These are phyloP conservation scores for Xylaria sp. DNA, from an alignment of 2,329 filamentous ascomycete species.

Conservation along the genomic window DNA sequence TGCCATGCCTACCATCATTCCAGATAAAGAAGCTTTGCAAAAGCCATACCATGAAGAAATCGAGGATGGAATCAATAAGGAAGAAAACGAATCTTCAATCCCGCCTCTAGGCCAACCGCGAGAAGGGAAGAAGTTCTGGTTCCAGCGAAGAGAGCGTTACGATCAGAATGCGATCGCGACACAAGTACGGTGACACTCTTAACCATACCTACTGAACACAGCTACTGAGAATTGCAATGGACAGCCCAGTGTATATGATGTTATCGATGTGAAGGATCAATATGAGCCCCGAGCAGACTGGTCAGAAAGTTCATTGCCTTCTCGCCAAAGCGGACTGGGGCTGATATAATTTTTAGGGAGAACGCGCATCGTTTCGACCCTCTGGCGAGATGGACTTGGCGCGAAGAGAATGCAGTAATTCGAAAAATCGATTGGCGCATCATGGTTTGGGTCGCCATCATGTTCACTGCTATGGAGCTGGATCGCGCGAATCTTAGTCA, in stretches of 20 bases:
- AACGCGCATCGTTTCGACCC: slow-evolving; percentile 52
- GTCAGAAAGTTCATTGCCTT: slow-evolving; percentile 28
- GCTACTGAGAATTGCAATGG: slow-evolving; percentile 34
- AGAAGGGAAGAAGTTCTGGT: slow-evolving; percentile 50
- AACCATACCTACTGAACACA: background rate
- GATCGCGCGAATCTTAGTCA: slow-evolving; percentile 61
- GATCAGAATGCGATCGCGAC: slow-evolving; percentile 45
- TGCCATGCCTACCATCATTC: slow-evolving; percentile 45
- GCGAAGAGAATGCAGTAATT: slow-evolving; percentile 48
- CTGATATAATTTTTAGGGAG: slow-evolving; percentile 43
- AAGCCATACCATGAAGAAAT: slow-evolving; percentile 33
- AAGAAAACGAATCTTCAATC: slow-evolving; percentile 29
- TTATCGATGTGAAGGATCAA: slow-evolving; percentile 55
- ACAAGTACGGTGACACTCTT: slow-evolving; percentile 36
- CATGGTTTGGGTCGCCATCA: slow-evolving; percentile 60
- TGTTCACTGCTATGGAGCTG: slow-evolving; percentile 63
- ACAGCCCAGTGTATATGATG: slow-evolving; percentile 59
- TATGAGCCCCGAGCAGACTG: slow-evolving; percentile 48
- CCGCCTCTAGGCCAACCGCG: slow-evolving; percentile 44
- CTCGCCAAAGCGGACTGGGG: background rate
- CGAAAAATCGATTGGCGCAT: slow-evolving; percentile 52
- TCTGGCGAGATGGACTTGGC: slow-evolving; percentile 50
- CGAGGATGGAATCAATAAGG: slow-evolving; percentile 38
- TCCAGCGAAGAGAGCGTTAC: slow-evolving; percentile 46
- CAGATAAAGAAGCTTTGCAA: slow-evolving; percentile 30